Evolutionary conservation across 2,329 filamentous ascomycete species (phyloP).

Genomic region (Ceratocystis eucalypticola): DNA sequence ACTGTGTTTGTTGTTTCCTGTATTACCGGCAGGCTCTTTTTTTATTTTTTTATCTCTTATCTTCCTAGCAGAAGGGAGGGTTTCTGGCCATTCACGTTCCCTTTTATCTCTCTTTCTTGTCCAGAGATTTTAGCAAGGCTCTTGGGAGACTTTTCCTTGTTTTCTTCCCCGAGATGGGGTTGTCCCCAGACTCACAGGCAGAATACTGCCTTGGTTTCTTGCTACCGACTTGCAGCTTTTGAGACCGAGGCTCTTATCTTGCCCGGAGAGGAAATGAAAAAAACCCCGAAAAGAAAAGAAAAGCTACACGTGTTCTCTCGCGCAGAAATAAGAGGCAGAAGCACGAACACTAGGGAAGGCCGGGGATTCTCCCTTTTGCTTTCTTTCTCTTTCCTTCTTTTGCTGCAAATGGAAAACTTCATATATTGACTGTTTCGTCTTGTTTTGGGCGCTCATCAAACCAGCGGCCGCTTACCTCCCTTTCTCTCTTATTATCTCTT

Average conservation of each 20-base stretch:
- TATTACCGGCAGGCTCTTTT: background rate
- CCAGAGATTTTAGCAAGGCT: background rate
- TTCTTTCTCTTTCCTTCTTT: slow-evolving; percentile 4
- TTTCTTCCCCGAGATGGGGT: background rate
- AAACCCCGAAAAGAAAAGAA: background rate
- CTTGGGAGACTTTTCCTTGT: background rate
- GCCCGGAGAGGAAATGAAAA: background rate
- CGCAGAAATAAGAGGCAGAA: background rate
- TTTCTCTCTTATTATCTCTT: background rate
- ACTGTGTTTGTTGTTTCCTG: background rate
- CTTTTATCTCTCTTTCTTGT: background rate
- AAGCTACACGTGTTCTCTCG: background rate
- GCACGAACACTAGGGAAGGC: background rate
- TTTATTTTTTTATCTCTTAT: background rate
- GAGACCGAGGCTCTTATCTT: background rate
- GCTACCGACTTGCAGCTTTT: background rate
- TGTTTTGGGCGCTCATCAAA: background rate
- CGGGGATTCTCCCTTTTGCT: slow-evolving; percentile 1
- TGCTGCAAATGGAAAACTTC: slow-evolving; percentile 6
- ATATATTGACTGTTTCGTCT: slow-evolving; percentile 3
- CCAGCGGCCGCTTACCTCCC: background rate
- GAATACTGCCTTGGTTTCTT: too few species aligned
- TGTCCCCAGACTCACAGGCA: too few species aligned
- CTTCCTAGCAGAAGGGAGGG: background rate
- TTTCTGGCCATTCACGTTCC: background rate